A percentile compares a stretch with the other conserved stretches of the same genome.
Evolutionary conservation across 2,329 filamentous ascomycete species (phyloP).

Genomic region (Botryotinia calthae): DNA sequence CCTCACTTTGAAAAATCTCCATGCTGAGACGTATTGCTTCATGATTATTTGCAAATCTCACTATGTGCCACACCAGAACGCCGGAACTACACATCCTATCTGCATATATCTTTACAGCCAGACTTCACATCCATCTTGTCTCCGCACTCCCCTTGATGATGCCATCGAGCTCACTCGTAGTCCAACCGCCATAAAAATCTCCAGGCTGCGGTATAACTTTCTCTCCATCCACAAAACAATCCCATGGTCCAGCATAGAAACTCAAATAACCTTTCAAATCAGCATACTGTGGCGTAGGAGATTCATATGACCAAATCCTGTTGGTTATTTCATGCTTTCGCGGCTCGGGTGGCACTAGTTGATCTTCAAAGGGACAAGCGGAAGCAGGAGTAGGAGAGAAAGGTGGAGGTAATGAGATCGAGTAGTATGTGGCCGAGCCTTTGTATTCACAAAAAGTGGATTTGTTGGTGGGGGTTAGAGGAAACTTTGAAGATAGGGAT

Average conservation of each 20-base stretch:
- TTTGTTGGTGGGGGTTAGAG: slow-evolving; percentile 46
- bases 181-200: slow-evolving; percentile 65
- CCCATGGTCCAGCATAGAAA: slow-evolving; percentile 61
- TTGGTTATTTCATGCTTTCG: slow-evolving; percentile 44
- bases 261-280: slow-evolving; percentile 55
- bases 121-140: slow-evolving; percentile 31
- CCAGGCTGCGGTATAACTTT: slow-evolving; percentile 57
- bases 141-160: slow-evolving; percentile 45
- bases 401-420: slow-evolving; percentile 42
- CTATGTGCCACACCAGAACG: background rate
- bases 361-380: background rate
- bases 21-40: background rate
- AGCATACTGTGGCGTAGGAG: slow-evolving; percentile 51
- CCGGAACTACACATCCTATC: background rate
- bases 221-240: slow-evolving; percentile 61
- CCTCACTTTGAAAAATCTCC: background rate
- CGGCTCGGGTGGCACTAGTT: background rate
- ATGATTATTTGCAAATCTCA: background rate
- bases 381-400: slow-evolving; percentile 28
- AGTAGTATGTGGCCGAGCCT: slow-evolving; percentile 58
- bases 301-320: slow-evolving; percentile 59
- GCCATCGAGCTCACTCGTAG: slow-evolving; percentile 58
- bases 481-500: slow-evolving; percentile 44
- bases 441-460: slow-evolving; percentile 60
- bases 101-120: background rate